phyloP scores from a whole-genome alignment of 176 grass and related monocot genomes.

The Cocos nucifera region DNA sequence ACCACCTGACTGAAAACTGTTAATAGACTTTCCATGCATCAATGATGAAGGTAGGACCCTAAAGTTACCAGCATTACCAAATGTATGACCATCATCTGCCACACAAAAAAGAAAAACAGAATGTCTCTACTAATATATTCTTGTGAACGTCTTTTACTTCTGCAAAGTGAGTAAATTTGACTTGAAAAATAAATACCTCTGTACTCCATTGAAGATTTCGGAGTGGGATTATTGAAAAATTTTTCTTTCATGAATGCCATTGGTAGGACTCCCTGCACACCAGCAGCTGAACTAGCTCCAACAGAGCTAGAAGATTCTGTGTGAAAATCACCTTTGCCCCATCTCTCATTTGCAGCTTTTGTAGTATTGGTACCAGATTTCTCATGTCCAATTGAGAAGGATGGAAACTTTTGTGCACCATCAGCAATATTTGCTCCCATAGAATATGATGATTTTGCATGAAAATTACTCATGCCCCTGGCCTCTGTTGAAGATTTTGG shows the following conservation, averaged over 20 bases:
- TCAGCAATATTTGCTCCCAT: not conserved
- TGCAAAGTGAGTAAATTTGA: not conserved
- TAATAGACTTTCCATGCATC: constrained; percentile 27
- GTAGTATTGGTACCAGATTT: not conserved
- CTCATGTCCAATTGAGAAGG: constrained; percentile 11
- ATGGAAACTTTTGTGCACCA: constrained; percentile 11
- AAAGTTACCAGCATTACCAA: constrained; percentile 30
- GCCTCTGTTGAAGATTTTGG: not conserved
- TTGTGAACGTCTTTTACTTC: not conserved
- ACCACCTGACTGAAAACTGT: constrained; percentile 20
- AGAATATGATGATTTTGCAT: constrained; percentile 21
- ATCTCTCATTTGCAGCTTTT: constrained; percentile 19
- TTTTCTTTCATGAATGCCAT: constrained; percentile 10
- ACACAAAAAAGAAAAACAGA: constrained; percentile 6
- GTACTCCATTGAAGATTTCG: not conserved
- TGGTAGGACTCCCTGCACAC: constrained; percentile 4
- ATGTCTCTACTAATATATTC: constrained; percentile 6
- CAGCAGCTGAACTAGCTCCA: constrained; percentile 2
- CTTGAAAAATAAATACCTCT: not conserved
- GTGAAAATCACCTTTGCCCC: constrained; percentile 15
- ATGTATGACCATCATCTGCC: constrained; percentile 55
- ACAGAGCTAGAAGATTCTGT: not conserved
- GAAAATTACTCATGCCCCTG: constrained; percentile 2
- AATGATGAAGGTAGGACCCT: constrained; percentile 54
- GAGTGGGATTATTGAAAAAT: not conserved